Evolutionary conservation across 768 basidiomycete genomes (phyloP), one percentile per base, ranked within the genome.

Genomic region (Rhodotorula taiwanensis): DNA sequence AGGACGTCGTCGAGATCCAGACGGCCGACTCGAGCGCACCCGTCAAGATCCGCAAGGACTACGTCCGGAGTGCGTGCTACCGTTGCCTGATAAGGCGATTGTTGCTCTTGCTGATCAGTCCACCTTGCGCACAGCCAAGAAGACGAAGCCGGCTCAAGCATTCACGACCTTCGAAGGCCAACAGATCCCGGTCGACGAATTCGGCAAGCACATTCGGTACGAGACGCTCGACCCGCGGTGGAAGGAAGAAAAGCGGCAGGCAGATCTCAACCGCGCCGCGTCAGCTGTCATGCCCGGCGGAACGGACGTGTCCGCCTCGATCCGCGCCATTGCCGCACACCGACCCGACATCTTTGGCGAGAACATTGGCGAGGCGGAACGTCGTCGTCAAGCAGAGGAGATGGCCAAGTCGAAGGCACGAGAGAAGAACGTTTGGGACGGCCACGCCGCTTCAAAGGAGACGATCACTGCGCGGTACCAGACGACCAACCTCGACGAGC

Each of bases 361-460:
- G 2, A 89, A 91, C 72, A 86, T 83, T 55, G 94, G 97, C 73
- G 92, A 93, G 69, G 81, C 86, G 61, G 82, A 91, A 65, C 73
- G 71, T 57, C 51, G 63, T 28, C 87, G 85, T 77, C 81, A 80
- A 51, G 87, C 92, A 71, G 93, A 95, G 67, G 90, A 90, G 54
- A 80, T 83, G 58, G 83, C 85, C 66, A 83, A 82, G 72, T 81
- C 90, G 68, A 87, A 84, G 74, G 93, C 94, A 75, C 83, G 85
- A 75, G 95, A 98, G 77, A 92, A 88, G 75, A 88, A 89, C 70
- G 89, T 97, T 52, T 99, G 95, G 95, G 95, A 98, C 77, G 95
- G 95, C 71, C 93, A 98, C 76, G 93, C 93, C 3, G 88, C 90
- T 48, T 88, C 90, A 48, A 97, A 93, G 78, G 86, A 86, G 52